Base-by-base conservation (phyloP, 306 rosid genomes). In the Vigna angularis region DNA sequence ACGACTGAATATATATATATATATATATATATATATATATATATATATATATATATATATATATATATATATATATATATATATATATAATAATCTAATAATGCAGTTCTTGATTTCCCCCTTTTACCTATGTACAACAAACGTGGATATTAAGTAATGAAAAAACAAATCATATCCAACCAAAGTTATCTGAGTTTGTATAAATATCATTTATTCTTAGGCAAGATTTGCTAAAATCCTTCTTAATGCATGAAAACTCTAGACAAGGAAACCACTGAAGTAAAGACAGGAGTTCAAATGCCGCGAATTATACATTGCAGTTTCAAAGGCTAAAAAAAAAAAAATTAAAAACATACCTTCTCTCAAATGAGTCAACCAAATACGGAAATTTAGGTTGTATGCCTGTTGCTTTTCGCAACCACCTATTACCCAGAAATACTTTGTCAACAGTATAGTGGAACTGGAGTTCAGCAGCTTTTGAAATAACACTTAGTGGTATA, bases 361-460 rank as follows among this genome's bases (percentile, higher is more conserved):
- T 93, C 86, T 96, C 99, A 71, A 96, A 96, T 15, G 98, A 88
- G 88, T 96, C 99, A 52, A 96, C 98, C 91, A 96, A 73, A 76
- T 91, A 96, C 9, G 99, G 99, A 85, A 96, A 96, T 53, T 86
- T 90, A 10, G 98, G 99, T 57, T 96, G 99, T 85, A 96, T 96
- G 79, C 98, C 98, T 36, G 91, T 85, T 66, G 96, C 96, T 89
- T 85, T 96, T 77, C 99, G 88, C 71, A 96, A 68, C 99, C 98
- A 93, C 87, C 98, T 91, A 82, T 93, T 96, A 64, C 99, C 99
- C 38, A 95, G 91, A 77, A 95, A 82, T 22, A 86, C 90, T 72
- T 79, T 90, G 81, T 96, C 99, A 70, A 93, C 93, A 5, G 94
- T 78, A 69, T 96, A 91, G 6, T 90, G 96, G 49, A 96, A 88